Evolutionary conservation across 805 yeast species (phyloP), one percentile per base, ranked within the genome.

Genomic region (Candida tallmaniae): DNA sequence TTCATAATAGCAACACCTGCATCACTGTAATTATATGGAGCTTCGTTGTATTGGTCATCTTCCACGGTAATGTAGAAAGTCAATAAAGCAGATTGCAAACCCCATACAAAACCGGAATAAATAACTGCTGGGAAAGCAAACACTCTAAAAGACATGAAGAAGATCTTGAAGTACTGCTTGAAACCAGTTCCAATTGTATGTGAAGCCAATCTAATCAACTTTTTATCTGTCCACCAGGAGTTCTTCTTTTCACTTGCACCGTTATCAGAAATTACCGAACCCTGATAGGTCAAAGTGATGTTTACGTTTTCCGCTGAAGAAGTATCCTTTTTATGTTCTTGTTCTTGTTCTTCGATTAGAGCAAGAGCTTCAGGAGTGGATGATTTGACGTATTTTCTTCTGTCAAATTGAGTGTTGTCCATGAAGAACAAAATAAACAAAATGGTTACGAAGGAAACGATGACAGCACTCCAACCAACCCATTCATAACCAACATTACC

Each of bases 391-490:
- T 53, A 55, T 29, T 40, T 47, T 16, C 48, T 37, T 29, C 68
- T 48, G 40, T 65, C 65, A 41, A 73, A 76, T 33, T 63, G 67
- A 10, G 82, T 74, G 48, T 76, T 80, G 48, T 76, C 80, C 73
- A 73, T 66, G 21, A 69, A 61, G 38, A 76, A 52, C 34, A 65
- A 54, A 59, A 53, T 48, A 48, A 60, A 45, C 54, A 60, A 27
- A 50, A 66, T 47, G 56, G 68, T 34, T 46, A 70, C 74, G 16
- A 60, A 63, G 31, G 69, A 67, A 30, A 77, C 68, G 31, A 60
- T 49, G 9, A 50, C 64, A 13, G 73, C 70, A 34, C 70, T 59
- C 58, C 74, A 61, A 40, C 75, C 70, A 7, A 70, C 74, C 78
- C 78, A 74, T 41, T 66, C 51, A 68, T 78, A 78, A 5, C 74